A percentile compares a stretch with the other conserved stretches of the same genome.
Conservation (phyloP, 2,329 filamentous ascomycete species). For the Phyllosticta citribraziliensis region DNA sequence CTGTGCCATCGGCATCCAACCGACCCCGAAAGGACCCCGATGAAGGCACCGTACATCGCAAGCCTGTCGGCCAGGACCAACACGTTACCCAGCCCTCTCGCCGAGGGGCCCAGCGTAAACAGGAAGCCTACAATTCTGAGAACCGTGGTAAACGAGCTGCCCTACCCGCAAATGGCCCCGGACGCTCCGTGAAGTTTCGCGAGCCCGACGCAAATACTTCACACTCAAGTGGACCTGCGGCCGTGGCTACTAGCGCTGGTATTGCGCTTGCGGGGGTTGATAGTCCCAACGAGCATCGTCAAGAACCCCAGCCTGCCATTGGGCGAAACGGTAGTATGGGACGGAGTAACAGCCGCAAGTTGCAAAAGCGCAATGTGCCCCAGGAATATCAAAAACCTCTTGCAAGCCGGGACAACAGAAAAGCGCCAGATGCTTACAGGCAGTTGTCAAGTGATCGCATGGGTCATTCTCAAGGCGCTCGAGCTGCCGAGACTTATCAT, state of each 20-base stretch:
- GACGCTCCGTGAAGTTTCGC: background rate
- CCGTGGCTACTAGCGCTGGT: conserved; percentile 16
- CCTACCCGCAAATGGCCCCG: background rate
- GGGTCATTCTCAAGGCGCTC: conserved; percentile 23
- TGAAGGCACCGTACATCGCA: background rate
- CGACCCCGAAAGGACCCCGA: conserved; percentile 17
- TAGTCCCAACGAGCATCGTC: conserved; percentile 11
- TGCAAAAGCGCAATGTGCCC: conserved; percentile 18
- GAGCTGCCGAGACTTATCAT: conserved; percentile 26
- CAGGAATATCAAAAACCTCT: conserved; percentile 9
- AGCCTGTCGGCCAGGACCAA: background rate
- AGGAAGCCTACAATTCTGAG: background rate
- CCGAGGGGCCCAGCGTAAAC: background rate
- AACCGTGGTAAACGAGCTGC: background rate
- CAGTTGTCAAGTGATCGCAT: conserved; percentile 30
- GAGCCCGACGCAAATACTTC: background rate
- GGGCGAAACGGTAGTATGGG: conserved; percentile 15
- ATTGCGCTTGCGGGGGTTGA: conserved; percentile 24
- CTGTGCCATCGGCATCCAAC: background rate
- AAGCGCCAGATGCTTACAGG: conserved; percentile 22
- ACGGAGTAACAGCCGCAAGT: conserved; percentile 25
- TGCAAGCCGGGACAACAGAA: background rate
- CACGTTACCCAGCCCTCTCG: background rate
- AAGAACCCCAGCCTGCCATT: conserved; percentile 5
- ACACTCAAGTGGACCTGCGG: background rate